phyloP scores from a whole-genome alignment of 495 filamentous ascomycete species.

The Penicillium flavigenum region DNA sequence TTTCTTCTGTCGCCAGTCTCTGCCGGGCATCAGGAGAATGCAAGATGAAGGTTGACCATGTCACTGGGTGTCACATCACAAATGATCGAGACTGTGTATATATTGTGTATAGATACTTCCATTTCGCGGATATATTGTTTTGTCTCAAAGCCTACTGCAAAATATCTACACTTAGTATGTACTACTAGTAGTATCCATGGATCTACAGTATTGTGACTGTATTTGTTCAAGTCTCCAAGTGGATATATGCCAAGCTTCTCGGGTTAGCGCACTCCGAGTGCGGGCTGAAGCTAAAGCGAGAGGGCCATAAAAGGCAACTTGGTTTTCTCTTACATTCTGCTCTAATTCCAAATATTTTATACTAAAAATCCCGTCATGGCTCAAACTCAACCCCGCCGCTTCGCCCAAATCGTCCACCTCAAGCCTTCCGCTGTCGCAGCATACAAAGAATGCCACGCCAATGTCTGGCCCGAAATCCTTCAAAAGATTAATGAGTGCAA shows the following conservation, averaged over 20 bases:
- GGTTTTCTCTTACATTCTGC: not conserved
- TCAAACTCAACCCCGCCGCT: conserved; percentile 45
- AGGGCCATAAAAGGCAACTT: conserved; percentile 14
- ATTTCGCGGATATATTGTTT: too few relatives aligned
- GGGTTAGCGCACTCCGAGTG: conserved; percentile 35
- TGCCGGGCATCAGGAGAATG: too few relatives aligned
- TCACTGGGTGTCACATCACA: too few relatives aligned
- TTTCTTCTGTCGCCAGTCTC: too few relatives aligned
- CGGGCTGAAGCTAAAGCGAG: conserved; percentile 23
- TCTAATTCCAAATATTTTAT: conserved; percentile 1
- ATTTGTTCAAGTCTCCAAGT: too few relatives aligned
- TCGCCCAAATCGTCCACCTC: conserved; percentile 69
- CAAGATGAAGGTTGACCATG: too few relatives aligned
- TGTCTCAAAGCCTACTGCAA: too few relatives aligned
- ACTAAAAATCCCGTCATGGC: conserved; percentile 15
- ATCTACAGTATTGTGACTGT: not conserved
- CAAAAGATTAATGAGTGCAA: conserved; percentile 70
- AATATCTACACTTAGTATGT: too few relatives aligned
- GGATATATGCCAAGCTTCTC: conserved; percentile 14
- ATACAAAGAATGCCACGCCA: conserved; percentile 71
- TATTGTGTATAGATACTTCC: too few relatives aligned
- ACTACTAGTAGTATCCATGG: not conserved
- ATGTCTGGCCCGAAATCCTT: conserved; percentile 73
- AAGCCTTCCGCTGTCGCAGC: conserved; percentile 60
- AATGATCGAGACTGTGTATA: too few relatives aligned